Evolutionary conservation across 345 rosid genomes (phyloP).

Genomic region (Brassica incana): DNA sequence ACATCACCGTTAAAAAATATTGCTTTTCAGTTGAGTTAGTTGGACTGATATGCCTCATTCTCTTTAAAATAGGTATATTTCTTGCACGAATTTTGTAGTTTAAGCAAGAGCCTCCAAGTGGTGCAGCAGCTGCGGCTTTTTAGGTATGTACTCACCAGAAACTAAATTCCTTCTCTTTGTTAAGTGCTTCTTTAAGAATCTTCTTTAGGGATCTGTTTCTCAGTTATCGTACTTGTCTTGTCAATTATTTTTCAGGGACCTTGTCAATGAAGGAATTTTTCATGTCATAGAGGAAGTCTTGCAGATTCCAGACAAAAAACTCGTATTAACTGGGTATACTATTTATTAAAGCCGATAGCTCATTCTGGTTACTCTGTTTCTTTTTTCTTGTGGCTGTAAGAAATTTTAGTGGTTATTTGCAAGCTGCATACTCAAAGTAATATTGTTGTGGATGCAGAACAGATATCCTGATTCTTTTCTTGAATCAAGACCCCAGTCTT

Average conservation of each 20-base stretch:
- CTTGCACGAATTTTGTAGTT: slow-evolving; percentile 92
- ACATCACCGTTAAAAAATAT: neutral
- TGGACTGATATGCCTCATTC: slow-evolving; percentile 28
- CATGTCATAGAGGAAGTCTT: slow-evolving; percentile 75
- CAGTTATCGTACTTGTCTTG: neutral
- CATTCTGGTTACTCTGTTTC: slow-evolving; percentile 20
- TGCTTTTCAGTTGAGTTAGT: slow-evolving; percentile 9
- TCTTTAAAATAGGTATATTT: slow-evolving; percentile 66
- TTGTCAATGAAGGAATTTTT: slow-evolving; percentile 82
- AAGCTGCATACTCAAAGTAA: slow-evolving; percentile 26
- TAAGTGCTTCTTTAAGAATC: neutral
- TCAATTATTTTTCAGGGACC: slow-evolving; percentile 68
- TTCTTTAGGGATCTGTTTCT: slow-evolving; percentile 1
- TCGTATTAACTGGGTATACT: slow-evolving; percentile 87
- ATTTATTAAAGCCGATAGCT: slow-evolving; percentile 9
- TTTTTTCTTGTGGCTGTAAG: neutral
- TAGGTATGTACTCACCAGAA: slow-evolving; percentile 55
- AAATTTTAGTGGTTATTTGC: slow-evolving; percentile 4
- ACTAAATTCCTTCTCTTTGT: slow-evolving; percentile 2
- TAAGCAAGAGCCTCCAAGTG: slow-evolving; percentile 95
- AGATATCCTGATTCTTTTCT: slow-evolving; percentile 95
- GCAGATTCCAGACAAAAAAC: slow-evolving; percentile 86
- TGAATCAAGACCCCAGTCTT: slow-evolving; percentile 96
- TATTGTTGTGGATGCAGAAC: slow-evolving; percentile 86
- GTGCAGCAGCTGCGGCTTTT: slow-evolving; percentile 93